Percentiles rank a stretch among this genome's conserved stretches.
Conservation (phyloP, 1,284 basidiomycete genomes). For the Volvariella surrecta region DNA sequence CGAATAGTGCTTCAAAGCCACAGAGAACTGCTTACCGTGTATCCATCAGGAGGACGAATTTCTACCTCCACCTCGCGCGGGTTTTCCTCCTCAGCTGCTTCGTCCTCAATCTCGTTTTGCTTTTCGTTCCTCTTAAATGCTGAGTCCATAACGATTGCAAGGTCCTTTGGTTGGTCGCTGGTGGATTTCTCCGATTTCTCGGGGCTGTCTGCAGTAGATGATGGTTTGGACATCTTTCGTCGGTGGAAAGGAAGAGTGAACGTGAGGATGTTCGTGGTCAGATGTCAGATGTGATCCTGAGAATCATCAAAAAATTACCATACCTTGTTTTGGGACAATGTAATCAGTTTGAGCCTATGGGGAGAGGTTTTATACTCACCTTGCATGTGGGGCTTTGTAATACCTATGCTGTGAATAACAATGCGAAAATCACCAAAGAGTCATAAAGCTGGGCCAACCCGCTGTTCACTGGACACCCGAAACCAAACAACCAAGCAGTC, state of each 20-base stretch:
- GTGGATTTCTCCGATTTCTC: background rate
- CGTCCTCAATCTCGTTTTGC: slow-evolving; percentile 9
- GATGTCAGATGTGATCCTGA: slow-evolving; percentile 2
- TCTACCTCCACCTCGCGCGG: slow-evolving; percentile 14
- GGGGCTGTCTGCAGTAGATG: background rate
- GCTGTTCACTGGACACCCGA: background rate
- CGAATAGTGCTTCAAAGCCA: slow-evolving; percentile 11
- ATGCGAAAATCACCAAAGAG: no score
- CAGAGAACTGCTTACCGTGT: slow-evolving; percentile 14
- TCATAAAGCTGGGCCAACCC: background rate
- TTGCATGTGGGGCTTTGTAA: no score
- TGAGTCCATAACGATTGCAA: slow-evolving; percentile 22
- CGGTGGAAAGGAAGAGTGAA: background rate
- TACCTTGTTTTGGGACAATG: background rate
- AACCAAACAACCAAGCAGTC: slow-evolving; percentile 1
- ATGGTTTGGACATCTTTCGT: background rate
- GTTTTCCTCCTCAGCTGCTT: slow-evolving; percentile 12
- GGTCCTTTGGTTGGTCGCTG: slow-evolving; percentile 8
- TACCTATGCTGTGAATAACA: no score
- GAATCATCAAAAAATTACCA: slow-evolving; percentile 1
- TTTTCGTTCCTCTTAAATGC: slow-evolving; percentile 20
- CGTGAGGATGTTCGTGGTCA: background rate
- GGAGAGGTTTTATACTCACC: background rate
- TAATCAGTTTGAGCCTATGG: background rate
- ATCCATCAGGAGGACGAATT: slow-evolving; percentile 20